Evolutionary conservation across 2,329 filamentous ascomycete species (phyloP), one percentile per base, ranked within the genome.

Genomic region (Colletotrichum orchidophilum): DNA sequence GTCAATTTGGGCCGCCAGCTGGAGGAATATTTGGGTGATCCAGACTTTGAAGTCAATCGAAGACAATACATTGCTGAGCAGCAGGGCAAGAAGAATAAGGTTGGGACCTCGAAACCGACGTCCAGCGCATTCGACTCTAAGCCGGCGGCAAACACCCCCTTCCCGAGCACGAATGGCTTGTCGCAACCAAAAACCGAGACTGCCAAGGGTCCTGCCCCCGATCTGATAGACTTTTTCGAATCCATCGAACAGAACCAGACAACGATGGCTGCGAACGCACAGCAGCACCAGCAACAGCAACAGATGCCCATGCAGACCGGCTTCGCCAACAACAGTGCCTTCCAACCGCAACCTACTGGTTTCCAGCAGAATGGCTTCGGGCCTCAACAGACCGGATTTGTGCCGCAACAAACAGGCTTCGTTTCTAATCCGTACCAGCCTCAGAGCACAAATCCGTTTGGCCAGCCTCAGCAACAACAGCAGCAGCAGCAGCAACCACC

Each of bases 181-280:
- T 71, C 75, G 33, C 74, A 74, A 66, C 66, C 78, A 29, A 87
- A 87, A 75, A 81, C 87, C 8, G 83, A 82, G 74, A 80, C 83
- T 3, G 80, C 82, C 42, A 94, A 92, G 80, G 91, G 88, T 2
- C 90, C 91, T 31, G 91, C 89, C 75, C 90, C 92, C 31, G 93
- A 97, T 84, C 86, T 97, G 72, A 98, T 97, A 78, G 96, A 96
- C 84, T 98, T 97, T 82, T 97, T 97, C 80, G 96, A 92, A 78
- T 95, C 94, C 6, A 97, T 97, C 77, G 95, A 98, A 78, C 91
- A 94, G 78, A 95, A 95, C 74, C 94, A 96, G 80, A 93, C 93
- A 62, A 86, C 92, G 1, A 89, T 94, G 86, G 86, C 82, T 1
- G 81, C 84, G 62, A 81, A 80, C 26, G 77, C 77, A 29, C 79